Conservation (phyloP, 1,139 yeast species). For the Protomyces inouyei region DNA sequence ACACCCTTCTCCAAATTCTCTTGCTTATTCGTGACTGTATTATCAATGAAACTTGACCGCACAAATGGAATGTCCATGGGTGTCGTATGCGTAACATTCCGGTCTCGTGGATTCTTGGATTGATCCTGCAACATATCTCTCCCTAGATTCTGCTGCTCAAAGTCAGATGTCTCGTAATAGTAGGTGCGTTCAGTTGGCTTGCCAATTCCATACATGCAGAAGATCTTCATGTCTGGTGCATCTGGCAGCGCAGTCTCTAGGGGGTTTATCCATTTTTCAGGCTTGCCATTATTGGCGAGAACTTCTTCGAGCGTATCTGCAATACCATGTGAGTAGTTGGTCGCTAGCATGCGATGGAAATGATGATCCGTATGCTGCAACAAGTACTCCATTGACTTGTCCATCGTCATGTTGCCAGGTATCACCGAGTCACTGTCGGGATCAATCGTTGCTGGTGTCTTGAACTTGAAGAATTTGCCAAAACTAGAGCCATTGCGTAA, state of each 20-base stretch:
- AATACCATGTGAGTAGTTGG: conserved; percentile 72
- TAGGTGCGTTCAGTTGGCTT: conserved; percentile 94
- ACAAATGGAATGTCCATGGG: conserved; percentile 21
- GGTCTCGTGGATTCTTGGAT: conserved; percentile 4
- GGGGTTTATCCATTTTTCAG: conserved; percentile 85
- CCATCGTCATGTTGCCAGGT: conserved; percentile 55
- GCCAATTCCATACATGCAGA: conserved; percentile 90
- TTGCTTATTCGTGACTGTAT: conserved; percentile 15
- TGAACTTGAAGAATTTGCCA: conserved; percentile 74
- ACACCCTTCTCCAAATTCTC: conserved; percentile 46
- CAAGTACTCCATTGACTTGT: conserved; percentile 61
- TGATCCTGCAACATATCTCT: conserved; percentile 35
- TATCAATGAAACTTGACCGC: conserved; percentile 24
- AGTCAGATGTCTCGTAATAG: conserved; percentile 61
- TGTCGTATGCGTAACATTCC: conserved; percentile 18
- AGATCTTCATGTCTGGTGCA: conserved; percentile 88
- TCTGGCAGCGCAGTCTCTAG: conserved; percentile 83
- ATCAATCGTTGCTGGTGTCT: conserved; percentile 37
- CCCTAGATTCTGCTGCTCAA: conserved; percentile 43
- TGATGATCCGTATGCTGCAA: conserved; percentile 65
- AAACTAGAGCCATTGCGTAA: conserved; percentile 48
- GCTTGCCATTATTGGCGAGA: conserved; percentile 57
- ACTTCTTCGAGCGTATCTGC: conserved; percentile 60
- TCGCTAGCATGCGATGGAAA: conserved; percentile 45
- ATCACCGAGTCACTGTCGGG: conserved; percentile 38